phyloP scores from a whole-genome alignment of 495 filamentous ascomycete genomes.

The Aspergillus coremiiformis region DNA sequence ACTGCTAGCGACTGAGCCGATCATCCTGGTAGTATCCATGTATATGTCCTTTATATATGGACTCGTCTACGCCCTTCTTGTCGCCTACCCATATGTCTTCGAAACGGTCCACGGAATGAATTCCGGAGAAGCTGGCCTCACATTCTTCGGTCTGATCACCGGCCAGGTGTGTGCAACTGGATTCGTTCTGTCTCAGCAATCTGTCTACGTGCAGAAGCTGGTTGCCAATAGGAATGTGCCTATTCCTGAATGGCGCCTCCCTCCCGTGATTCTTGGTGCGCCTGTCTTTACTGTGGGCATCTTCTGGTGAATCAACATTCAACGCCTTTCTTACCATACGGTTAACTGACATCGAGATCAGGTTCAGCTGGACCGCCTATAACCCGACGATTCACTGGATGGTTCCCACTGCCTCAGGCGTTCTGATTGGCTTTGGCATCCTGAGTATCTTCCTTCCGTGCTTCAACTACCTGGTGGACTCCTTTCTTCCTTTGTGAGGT shows the following conservation, averaged over 20 bases:
- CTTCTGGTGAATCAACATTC: constrained; percentile 60
- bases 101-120: constrained; percentile 13
- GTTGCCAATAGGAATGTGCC: constrained; percentile 60
- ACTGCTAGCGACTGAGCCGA: constrained; percentile 29
- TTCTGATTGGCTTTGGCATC: constrained; percentile 16
- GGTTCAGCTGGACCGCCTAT: constrained; percentile 28
- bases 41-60: constrained; percentile 30
- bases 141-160: constrained; percentile 19
- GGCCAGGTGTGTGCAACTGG: constrained; percentile 9
- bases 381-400: constrained; percentile 18
- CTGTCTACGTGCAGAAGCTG: constrained; percentile 49
- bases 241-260: constrained; percentile 37
- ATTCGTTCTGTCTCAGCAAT: constrained; percentile 54
- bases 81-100: constrained; percentile 23
- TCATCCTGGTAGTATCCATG: constrained; percentile 25
- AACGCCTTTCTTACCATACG: neutral
- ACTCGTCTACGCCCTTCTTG: constrained; percentile 27
- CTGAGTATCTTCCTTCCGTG: constrained; percentile 19
- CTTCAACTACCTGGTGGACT: constrained; percentile 23
- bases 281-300: constrained; percentile 46
- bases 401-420: constrained; percentile 11
- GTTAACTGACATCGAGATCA: constrained; percentile 60
- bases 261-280: constrained; percentile 39
- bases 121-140: constrained; percentile 13
- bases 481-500: constrained; percentile 52